Percentiles rank a stretch among this genome's conserved stretches.
Conservation (phyloP, 1,139 yeast species). For the Suzukiozyma palmioleophila region DNA sequence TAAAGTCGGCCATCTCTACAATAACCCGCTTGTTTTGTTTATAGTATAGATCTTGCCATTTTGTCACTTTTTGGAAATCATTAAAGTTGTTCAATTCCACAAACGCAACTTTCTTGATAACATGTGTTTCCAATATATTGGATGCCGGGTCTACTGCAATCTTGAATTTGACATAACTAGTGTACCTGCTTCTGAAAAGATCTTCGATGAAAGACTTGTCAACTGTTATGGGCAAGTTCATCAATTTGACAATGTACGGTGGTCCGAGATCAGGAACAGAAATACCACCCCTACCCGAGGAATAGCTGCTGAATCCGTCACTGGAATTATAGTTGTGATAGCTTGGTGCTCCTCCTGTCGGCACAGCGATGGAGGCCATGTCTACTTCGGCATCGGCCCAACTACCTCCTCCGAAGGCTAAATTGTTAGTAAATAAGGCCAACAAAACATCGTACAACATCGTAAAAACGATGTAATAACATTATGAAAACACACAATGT, state of each 20-base stretch:
- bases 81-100: slow-evolving; percentile 48
- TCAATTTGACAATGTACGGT: slow-evolving; percentile 55
- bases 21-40: slow-evolving; percentile 37
- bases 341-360: slow-evolving; percentile 23
- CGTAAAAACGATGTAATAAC: too few relatives aligned
- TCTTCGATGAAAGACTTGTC: slow-evolving; percentile 38
- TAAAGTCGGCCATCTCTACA: slow-evolving; percentile 44
- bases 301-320: slow-evolving; percentile 6
- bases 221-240: slow-evolving; percentile 44
- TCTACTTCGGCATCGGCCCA: slow-evolving; percentile 82
- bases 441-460: not conserved
- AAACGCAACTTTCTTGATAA: slow-evolving; percentile 53
- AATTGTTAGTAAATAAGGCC: slow-evolving; percentile 15
- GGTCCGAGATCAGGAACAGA: slow-evolving; percentile 33
- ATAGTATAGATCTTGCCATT: slow-evolving; percentile 44
- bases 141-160: slow-evolving; percentile 41
- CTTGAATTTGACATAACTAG: slow-evolving; percentile 36
- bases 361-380: slow-evolving; percentile 59
- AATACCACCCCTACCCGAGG: slow-evolving; percentile 9
- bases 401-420: slow-evolving; percentile 53
- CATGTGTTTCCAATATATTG: slow-evolving; percentile 35
- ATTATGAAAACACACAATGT: too few relatives aligned
- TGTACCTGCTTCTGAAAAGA: slow-evolving; percentile 40
- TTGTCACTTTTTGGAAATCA: slow-evolving; percentile 43
- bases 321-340: slow-evolving; percentile 13